A percentile compares a stretch with the other conserved stretches of the same genome.
Evolutionary conservation across 176 grass and related monocot genomes (phyloP).

Genomic region (Pontederia crassipes): DNA sequence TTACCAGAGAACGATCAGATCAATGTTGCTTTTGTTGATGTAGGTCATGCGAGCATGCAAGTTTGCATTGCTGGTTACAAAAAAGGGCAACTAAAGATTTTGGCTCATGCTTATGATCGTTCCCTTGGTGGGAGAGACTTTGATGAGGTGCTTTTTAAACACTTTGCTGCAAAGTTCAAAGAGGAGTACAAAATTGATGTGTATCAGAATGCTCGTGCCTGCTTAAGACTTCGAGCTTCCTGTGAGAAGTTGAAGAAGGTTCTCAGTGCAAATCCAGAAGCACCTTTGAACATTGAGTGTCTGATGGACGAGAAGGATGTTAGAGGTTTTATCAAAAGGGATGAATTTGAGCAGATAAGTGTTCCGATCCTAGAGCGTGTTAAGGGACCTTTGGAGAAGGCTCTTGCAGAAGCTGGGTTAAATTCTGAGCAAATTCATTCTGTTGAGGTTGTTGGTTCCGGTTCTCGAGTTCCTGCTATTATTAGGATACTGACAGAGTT

Average conservation of each 20-base stretch:
- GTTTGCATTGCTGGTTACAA: slow-evolving; percentile 56
- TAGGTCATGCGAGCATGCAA: slow-evolving; percentile 81
- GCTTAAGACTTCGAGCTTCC: slow-evolving; percentile 34
- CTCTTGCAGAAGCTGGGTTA: slow-evolving; percentile 37
- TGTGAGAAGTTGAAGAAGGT: slow-evolving; percentile 73
- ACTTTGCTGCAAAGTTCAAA: slow-evolving; percentile 55
- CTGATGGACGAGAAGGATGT: slow-evolving; percentile 67
- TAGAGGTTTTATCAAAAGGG: slow-evolving; percentile 54
- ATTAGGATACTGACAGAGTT: slow-evolving; percentile 63
- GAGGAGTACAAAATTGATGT: slow-evolving; percentile 65
- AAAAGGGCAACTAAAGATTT: slow-evolving; percentile 50
- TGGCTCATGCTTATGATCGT: slow-evolving; percentile 45
- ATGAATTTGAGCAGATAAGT: slow-evolving; percentile 63
- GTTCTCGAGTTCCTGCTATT: slow-evolving; percentile 60
- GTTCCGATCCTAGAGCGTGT: slow-evolving; percentile 40
- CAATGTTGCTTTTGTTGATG: slow-evolving; percentile 79
- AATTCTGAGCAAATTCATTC: slow-evolving; percentile 25
- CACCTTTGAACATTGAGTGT: slow-evolving; percentile 53
- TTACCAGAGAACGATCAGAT: slow-evolving; percentile 54
- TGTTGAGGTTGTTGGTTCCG: slow-evolving; percentile 64
- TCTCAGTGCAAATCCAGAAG: slow-evolving; percentile 54
- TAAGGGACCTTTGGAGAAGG: slow-evolving; percentile 48
- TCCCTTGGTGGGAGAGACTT: slow-evolving; percentile 75
- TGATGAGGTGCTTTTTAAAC: slow-evolving; percentile 55
- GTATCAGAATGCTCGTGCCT: slow-evolving; percentile 45